Conservation (phyloP, 768 basidiomycete species). For the Goffeauzyma gilvescens region DNA sequence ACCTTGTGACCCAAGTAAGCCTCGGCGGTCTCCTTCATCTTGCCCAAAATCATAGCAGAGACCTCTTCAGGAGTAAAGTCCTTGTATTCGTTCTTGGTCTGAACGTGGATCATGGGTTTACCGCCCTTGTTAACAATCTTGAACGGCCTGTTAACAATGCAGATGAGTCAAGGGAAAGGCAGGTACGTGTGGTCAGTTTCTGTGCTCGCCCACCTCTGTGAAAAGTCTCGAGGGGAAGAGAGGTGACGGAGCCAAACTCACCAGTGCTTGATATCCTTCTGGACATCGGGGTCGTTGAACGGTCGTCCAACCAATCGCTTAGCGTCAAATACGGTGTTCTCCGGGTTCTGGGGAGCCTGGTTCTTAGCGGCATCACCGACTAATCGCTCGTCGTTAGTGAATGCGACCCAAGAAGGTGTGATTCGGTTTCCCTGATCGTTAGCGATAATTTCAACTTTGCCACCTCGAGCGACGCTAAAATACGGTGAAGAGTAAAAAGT, state of each 20-base stretch:
- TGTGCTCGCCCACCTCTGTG: not conserved
- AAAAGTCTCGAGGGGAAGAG: not conserved
- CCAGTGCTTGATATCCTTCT: conserved; percentile 38
- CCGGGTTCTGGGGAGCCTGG: conserved; percentile 72
- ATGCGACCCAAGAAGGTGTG: conserved; percentile 71
- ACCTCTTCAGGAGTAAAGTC: conserved; percentile 46
- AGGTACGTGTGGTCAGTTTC: not conserved
- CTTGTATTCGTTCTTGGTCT: conserved; percentile 44
- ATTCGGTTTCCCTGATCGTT: conserved; percentile 80
- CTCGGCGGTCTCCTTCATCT: conserved; percentile 56
- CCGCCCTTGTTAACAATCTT: conserved; percentile 34
- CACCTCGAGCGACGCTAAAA: conserved; percentile 57
- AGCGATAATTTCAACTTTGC: conserved; percentile 73
- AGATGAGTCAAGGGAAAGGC: too few species aligned
- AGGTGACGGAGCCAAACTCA: not conserved
- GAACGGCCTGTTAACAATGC: conserved; percentile 29
- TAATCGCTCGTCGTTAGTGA: conserved; percentile 58
- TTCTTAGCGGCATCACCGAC: conserved; percentile 97
- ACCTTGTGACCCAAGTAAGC: conserved; percentile 47
- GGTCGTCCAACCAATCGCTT: conserved; percentile 90
- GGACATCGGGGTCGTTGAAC: conserved; percentile 42
- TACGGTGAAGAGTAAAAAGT: not conserved
- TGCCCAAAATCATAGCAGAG: conserved; percentile 45
- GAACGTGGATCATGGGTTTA: conserved; percentile 36
- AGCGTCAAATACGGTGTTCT: conserved; percentile 89